A percentile compares a stretch with the other conserved stretches of the same genome.
Conservation (phyloP, 371 early-diverging fungal genomes). For the Rhizomucor pusillus region DNA sequence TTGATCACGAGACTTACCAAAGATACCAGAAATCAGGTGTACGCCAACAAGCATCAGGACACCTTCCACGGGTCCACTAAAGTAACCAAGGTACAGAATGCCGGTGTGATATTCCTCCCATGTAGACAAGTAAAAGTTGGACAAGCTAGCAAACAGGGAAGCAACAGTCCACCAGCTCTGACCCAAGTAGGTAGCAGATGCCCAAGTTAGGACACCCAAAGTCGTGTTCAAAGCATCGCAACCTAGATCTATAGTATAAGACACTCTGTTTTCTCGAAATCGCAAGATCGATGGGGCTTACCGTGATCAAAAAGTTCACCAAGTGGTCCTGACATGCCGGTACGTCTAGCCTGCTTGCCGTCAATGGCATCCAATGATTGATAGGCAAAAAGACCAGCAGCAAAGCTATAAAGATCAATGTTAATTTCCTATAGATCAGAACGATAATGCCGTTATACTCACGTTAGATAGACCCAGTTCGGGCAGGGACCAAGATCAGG, state of each 20-base stretch:
- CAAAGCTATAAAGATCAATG: slow-evolving; percentile 56
- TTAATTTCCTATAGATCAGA: not conserved
- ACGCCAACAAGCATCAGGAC: slow-evolving; percentile 69
- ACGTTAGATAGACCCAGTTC: slow-evolving; percentile 82
- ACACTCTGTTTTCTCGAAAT: no score
- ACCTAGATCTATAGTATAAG: slow-evolving; percentile 46
- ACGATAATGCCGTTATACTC: not conserved
- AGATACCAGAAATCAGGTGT: slow-evolving; percentile 68
- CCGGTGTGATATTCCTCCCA: slow-evolving; percentile 98
- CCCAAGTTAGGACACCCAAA: slow-evolving; percentile 57
- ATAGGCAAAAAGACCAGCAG: slow-evolving; percentile 88
- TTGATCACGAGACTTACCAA: slow-evolving; percentile 42
- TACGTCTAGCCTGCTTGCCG: slow-evolving; percentile 97
- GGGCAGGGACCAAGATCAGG: slow-evolving; percentile 83
- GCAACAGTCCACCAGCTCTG: slow-evolving; percentile 76
- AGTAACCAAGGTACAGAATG: slow-evolving; percentile 83
- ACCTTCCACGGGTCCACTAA: slow-evolving; percentile 97
- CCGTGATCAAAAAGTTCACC: slow-evolving; percentile 96
- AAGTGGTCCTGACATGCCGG: slow-evolving; percentile 85
- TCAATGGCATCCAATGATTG: slow-evolving; percentile 97
- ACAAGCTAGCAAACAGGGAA: slow-evolving; percentile 56
- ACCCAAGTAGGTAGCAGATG: slow-evolving; percentile 70
- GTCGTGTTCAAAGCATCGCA: slow-evolving; percentile 91
- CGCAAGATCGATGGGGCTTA: slow-evolving; percentile 17
- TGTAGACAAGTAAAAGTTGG: slow-evolving; percentile 90